phyloP scores from a whole-genome alignment of 2,329 filamentous ascomycete species.

The Neonectria ditissima region DNA sequence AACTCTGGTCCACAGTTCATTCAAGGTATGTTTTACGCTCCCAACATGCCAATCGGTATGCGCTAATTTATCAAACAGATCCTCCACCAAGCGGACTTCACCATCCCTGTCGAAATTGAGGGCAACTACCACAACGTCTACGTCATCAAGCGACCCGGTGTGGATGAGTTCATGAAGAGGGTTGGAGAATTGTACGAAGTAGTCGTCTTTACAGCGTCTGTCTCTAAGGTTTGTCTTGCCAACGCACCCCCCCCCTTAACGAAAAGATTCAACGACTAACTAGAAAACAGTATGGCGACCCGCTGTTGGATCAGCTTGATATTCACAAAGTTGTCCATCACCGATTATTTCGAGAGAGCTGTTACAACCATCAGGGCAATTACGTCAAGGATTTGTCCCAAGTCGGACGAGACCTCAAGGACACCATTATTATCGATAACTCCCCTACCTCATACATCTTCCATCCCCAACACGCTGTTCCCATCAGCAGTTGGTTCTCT shows the following conservation, averaged over 20 bases:
- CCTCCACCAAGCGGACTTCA: conserved; percentile 97
- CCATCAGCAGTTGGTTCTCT: conserved; percentile 99
- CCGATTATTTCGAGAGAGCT: conserved; percentile 95
- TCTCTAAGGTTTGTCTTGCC: conserved; percentile 80
- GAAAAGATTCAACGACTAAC: conserved; percentile 38
- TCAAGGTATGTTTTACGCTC: conserved; percentile 76
- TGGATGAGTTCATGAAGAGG: conserved; percentile 98
- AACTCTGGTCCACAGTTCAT: conserved; percentile 97
- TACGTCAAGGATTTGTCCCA: conserved; percentile 99
- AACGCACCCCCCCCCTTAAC: neutral
- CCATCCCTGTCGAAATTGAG: conserved; percentile 98
- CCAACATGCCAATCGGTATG: conserved; percentile 7
- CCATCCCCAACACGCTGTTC: conserved; percentile 97
- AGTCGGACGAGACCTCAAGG: conserved; percentile 92
- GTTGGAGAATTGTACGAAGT: conserved; percentile 98
- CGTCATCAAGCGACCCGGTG: conserved; percentile 98
- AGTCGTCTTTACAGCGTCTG: conserved; percentile 97
- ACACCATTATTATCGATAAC: conserved; percentile 99
- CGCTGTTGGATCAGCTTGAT: conserved; percentile 93
- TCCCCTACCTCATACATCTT: conserved; percentile 99
- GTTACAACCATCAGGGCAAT: conserved; percentile 99
- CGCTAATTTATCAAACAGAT: conserved; percentile 69
- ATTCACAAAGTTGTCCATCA: conserved; percentile 98
- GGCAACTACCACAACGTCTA: conserved; percentile 99
- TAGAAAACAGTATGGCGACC: conserved; percentile 84